These are phyloP conservation scores for Coemansia sp. DNA, from an alignment of 192 early-diverging fungal species.

Conservation along the genomic window DNA sequence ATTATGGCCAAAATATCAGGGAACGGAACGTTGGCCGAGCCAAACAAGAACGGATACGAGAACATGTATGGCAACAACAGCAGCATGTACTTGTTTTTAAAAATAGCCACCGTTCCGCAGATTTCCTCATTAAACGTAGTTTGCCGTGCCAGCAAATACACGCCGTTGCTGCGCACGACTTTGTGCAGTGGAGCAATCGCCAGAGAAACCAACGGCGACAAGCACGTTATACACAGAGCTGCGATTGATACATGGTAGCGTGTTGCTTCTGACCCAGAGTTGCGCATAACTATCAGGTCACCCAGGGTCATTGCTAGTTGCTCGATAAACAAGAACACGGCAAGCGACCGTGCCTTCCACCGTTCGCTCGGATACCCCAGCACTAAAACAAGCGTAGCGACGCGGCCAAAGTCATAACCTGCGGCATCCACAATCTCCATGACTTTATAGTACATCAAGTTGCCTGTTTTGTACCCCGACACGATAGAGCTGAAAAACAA, in stretches of 20 bases:
- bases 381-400: conserved; percentile 31
- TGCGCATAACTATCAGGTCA: conserved; percentile 22
- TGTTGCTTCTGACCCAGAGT: conserved; percentile 9
- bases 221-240: conserved; percentile 17
- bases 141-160: conserved; percentile 34
- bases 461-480: conserved; percentile 14
- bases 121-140: conserved; percentile 20
- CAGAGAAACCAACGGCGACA: conserved; percentile 23
- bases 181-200: conserved; percentile 32
- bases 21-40: conserved; percentile 25
- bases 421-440: conserved; percentile 14
- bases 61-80: conserved; percentile 35
- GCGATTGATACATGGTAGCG: conserved; percentile 19
- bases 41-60: conserved; percentile 32
- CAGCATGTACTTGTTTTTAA: conserved; percentile 26
- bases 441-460: conserved; percentile 8
- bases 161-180: conserved; percentile 41
- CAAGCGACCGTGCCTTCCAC: conserved; percentile 37
- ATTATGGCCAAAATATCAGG: conserved; percentile 25
- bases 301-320: conserved; percentile 37
- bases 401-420: conserved; percentile 28
- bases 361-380: conserved; percentile 37
- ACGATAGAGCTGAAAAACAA: conserved; percentile 29
- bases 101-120: conserved; percentile 15
- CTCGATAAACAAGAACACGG: conserved; percentile 23